Conservation (phyloP, 495 filamentous ascomycete species). For the Margaritispora aquatica region DNA sequence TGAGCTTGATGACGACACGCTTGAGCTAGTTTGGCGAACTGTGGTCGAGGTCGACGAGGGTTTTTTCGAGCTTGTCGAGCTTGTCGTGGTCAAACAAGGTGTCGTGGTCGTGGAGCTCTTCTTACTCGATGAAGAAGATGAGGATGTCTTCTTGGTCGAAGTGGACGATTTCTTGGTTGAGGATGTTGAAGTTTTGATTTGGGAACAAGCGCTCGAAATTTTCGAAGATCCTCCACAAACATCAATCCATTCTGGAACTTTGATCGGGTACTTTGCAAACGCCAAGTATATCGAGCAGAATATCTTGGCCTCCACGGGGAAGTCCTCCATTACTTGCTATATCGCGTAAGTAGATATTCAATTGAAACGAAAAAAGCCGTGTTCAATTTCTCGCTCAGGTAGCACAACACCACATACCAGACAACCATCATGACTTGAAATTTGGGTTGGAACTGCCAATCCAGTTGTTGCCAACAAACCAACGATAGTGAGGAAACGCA, state of each 20-base stretch:
- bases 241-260: neutral
- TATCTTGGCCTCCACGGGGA: neutral
- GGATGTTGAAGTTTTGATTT: neutral
- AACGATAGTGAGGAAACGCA: neutral
- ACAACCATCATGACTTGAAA: neutral
- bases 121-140: neutral
- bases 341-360: neutral
- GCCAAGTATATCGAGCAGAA: neutral
- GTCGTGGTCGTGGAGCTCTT: neutral
- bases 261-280: neutral
- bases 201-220: neutral
- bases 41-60: neutral
- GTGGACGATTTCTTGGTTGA: neutral
- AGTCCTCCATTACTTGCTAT: neutral
- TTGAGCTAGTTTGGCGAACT: neutral
- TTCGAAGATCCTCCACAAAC: neutral
- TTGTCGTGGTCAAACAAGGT: neutral
- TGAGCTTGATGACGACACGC: neutral
- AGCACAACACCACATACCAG: neutral
- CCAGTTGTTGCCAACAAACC: neutral
- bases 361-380: neutral
- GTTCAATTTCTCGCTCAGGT: too few species aligned
- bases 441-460: neutral
- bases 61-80: neutral
- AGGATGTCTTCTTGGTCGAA: neutral